Conservation (phyloP, 257 asterid genomes). For the Plantago elongata region DNA sequence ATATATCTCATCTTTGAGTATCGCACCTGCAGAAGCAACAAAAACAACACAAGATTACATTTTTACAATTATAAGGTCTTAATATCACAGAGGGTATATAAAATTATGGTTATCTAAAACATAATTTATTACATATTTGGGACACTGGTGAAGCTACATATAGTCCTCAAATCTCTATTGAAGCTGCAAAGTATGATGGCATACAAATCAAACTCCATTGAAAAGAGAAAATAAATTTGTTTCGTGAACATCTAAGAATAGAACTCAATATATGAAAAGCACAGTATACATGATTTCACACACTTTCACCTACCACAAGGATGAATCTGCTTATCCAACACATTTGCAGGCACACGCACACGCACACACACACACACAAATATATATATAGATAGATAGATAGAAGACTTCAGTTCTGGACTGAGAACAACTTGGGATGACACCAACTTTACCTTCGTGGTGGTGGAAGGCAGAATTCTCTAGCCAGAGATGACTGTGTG, state of each 20-base stretch:
- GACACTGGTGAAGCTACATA: neutral
- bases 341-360: too few species aligned
- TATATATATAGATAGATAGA: too few species aligned
- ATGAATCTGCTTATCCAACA: conserved; percentile 8
- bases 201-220: conserved; percentile 2
- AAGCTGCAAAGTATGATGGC: conserved; percentile 10
- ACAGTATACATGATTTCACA: neutral
- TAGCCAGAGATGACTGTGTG: neutral
- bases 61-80: neutral
- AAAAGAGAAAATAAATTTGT: neutral
- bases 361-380: too few species aligned
- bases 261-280: neutral
- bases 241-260: neutral
- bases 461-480: neutral
- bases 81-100: neutral
- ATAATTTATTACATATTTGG: conserved; percentile 1
- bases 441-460: neutral
- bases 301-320: conserved; percentile 4
- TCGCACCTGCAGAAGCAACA: conserved; percentile 8
- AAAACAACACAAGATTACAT: neutral
- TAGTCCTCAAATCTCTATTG: neutral
- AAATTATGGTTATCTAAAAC: neutral
- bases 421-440: neutral
- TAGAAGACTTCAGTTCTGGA: neutral
- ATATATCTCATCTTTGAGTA: conserved; percentile 2